Percentiles rank a stretch among this genome's conserved stretches.
phyloP scores from a whole-genome alignment of 1,139 yeast species.

The Pichia norvegensis region DNA sequence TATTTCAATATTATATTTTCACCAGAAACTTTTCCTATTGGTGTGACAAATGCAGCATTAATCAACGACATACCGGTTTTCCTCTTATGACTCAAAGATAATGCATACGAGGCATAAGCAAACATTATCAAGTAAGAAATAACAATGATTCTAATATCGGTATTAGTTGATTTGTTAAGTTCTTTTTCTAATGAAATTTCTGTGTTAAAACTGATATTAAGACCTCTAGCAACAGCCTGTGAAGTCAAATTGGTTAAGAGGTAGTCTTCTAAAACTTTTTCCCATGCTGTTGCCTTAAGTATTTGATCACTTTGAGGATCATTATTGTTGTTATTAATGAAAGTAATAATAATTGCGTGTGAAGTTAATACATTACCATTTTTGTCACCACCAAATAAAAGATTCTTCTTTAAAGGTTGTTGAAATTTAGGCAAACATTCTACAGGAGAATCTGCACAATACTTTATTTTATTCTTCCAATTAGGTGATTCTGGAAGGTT shows the following conservation, averaged over 20 bases:
- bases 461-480: slow-evolving; percentile 49
- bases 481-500: slow-evolving; percentile 37
- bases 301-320: slow-evolving; percentile 34
- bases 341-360: slow-evolving; percentile 67
- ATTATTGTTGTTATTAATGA: slow-evolving; percentile 50
- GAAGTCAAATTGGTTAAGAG: slow-evolving; percentile 35
- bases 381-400: slow-evolving; percentile 58
- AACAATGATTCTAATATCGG: slow-evolving; percentile 64
- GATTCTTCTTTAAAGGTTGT: slow-evolving; percentile 71
- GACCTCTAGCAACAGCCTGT: slow-evolving; percentile 38
- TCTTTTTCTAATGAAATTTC: slow-evolving; percentile 81
- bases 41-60: slow-evolving; percentile 8
- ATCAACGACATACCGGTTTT: slow-evolving; percentile 3
- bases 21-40: slow-evolving; percentile 10
- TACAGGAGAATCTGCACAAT: slow-evolving; percentile 76
- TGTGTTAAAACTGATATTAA: slow-evolving; percentile 67
- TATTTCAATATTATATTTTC: slow-evolving; percentile 18
- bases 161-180: slow-evolving; percentile 69
- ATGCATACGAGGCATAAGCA: slow-evolving; percentile 74
- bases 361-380: slow-evolving; percentile 44
- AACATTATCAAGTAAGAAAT: slow-evolving; percentile 86
- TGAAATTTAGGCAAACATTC: slow-evolving; percentile 85
- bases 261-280: slow-evolving; percentile 49
- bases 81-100: slow-evolving; percentile 22
- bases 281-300: slow-evolving; percentile 53